Conservation (phyloP, 164 flowering plant genomes). For the Annona squamosa region DNA sequence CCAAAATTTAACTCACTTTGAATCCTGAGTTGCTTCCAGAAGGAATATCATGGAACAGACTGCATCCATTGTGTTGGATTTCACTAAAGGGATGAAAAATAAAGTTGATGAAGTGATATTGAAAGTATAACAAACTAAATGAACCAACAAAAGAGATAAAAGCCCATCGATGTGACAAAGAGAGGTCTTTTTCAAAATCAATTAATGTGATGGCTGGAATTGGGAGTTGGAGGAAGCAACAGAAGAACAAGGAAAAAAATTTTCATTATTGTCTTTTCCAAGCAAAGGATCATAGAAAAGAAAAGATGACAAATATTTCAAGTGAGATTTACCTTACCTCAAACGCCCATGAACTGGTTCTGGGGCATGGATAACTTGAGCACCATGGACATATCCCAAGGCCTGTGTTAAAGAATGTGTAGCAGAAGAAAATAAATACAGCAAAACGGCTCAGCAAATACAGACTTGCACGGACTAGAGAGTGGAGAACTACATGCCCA, state of each 20-base stretch:
- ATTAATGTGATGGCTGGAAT: no score
- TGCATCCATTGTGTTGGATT: slow-evolving; percentile 67
- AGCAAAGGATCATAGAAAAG: neutral
- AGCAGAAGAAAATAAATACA: neutral
- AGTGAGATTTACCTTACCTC: slow-evolving; percentile 41
- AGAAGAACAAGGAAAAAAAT: no score
- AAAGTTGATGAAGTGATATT: slow-evolving; percentile 5
- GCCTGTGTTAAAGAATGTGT: slow-evolving; percentile 44
- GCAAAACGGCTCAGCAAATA: neutral
- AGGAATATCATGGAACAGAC: slow-evolving; percentile 67
- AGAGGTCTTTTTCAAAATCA: neutral
- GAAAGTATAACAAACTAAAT: neutral
- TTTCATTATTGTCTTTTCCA: neutral
- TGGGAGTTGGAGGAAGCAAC: no score
- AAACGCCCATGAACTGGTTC: slow-evolving; percentile 95
- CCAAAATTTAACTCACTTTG: slow-evolving; percentile 46
- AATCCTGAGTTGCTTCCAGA: slow-evolving; percentile 89
- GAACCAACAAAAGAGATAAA: neutral
- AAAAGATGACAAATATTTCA: neutral
- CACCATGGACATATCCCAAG: slow-evolving; percentile 89
- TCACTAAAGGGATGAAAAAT: slow-evolving; percentile 49
- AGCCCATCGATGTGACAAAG: neutral
- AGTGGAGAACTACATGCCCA: neutral
- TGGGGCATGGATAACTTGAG: slow-evolving; percentile 71
- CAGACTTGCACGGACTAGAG: neutral